Evolutionary conservation across 768 basidiomycete species (phyloP), one percentile per base, ranked within the genome.

Genomic region (Phanerochaete sordida): DNA sequence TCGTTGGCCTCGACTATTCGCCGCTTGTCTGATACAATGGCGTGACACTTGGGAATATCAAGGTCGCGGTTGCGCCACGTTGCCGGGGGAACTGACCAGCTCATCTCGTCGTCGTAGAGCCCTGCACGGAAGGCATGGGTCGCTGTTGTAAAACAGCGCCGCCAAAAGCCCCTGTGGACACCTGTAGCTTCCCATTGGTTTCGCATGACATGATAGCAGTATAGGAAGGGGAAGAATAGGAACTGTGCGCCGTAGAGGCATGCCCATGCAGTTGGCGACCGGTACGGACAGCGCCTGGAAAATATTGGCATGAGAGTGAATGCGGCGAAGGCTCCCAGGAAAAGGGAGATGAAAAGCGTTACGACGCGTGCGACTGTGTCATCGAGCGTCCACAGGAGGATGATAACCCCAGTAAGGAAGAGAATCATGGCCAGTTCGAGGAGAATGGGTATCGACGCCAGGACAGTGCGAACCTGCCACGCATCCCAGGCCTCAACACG

Each of bases 201-300:
- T n/a, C n/a, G n/a, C n/a, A 35, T 35, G 33, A 35, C 33, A 13
- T 35, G 33, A 35, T 35, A 35, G 7, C 48, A 26, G 27, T 27
- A 16, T 3, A 26, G 8, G 48, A 50, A 26, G 19, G 28, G 24
- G 48, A 16, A 50, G 7, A 12, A 26, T 1, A 53, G n/a, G 19
- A 53, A 19, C 5, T 53, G 27, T n/a, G 30, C 51, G 6, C 21
- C 12, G 2, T n/a, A 9, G n/a, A 53, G 16, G 4, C 27, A 35
- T 21, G 33, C 51, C 51, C 51, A 37, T 1, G 45, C 46, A 8
- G 59, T 45, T 4, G 62, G 62, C 1, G 57, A 53, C 39, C 59
- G 59, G 37, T 63, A 63, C 11, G 62, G 62, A 28, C 61, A 62
- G 11, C 51, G 35, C 19, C 19, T 30, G 28, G 21, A 37, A 21